A percentile compares a stretch with the other conserved stretches of the same genome.
These are phyloP conservation scores for Diaporthe destruens DNA, from an alignment of 2,329 filamentous ascomycete genomes.

Conservation along the genomic window DNA sequence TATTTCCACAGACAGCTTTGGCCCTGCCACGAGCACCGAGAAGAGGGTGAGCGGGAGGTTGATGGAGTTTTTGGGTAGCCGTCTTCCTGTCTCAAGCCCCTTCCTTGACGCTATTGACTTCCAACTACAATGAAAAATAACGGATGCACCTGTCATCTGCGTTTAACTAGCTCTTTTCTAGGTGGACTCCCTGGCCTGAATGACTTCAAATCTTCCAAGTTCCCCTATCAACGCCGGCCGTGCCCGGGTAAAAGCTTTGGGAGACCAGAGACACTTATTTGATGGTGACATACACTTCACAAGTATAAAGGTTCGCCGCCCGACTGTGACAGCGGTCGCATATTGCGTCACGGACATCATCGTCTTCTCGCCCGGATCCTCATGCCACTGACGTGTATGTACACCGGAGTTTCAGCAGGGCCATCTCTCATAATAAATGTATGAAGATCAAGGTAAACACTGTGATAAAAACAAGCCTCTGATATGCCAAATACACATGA, in stretches of 20 bases:
- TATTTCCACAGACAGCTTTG: not conserved
- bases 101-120: too few relatives aligned
- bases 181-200: too few relatives aligned
- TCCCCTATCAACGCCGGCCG: too few relatives aligned
- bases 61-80: not conserved
- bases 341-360: not conserved
- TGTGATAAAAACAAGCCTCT: not conserved
- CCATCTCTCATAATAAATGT: not conserved
- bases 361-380: not conserved
- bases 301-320: too few relatives aligned
- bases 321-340: too few relatives aligned
- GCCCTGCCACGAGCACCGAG: not conserved
- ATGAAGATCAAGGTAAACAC: not conserved
- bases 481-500: not conserved
- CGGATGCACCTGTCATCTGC: too few relatives aligned
- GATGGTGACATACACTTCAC: too few relatives aligned
- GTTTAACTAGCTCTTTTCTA: too few relatives aligned
- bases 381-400: not conserved
- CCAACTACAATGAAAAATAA: too few relatives aligned
- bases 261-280: too few relatives aligned
- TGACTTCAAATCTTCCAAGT: too few relatives aligned
- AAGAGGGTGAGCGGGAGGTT: not conserved
- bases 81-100: not conserved
- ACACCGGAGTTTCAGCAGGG: not conserved
- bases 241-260: too few relatives aligned